These are phyloP conservation scores for Zychaea mexicana DNA, from an alignment of 371 early-diverging fungal species.

Conservation along the genomic window DNA sequence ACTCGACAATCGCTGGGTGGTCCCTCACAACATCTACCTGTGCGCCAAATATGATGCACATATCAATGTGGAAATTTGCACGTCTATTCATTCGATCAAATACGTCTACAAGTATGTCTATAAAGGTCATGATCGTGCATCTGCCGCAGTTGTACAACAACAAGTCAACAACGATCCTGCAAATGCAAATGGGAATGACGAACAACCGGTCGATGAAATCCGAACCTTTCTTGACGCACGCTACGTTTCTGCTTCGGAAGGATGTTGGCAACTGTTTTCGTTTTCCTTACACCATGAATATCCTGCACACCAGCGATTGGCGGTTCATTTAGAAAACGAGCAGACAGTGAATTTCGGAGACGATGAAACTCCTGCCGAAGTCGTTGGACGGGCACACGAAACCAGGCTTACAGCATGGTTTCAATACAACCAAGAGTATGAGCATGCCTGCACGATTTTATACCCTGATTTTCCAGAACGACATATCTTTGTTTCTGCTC, in stretches of 20 bases:
- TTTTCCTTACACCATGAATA: too few species aligned
- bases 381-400: not conserved
- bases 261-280: not conserved
- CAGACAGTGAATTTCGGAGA: too few species aligned
- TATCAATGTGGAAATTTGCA: constrained; percentile 43
- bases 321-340: too few species aligned
- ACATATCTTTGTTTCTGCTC: not conserved
- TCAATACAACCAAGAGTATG: not conserved
- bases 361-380: not conserved
- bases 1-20: constrained; percentile 28
- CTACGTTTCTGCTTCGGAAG: not conserved
- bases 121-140: not conserved
- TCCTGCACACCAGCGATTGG: too few species aligned
- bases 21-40: constrained; percentile 34
- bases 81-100: constrained; percentile 18
- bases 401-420: constrained; percentile 7
- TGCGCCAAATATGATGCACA: constrained; percentile 38
- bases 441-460: not conserved
- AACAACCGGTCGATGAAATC: not conserved
- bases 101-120: constrained; percentile 46
- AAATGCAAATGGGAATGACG: not conserved
- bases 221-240: not conserved
- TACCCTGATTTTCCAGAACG: not conserved
- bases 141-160: not conserved
- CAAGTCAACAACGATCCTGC: not conserved